Percentiles rank a stretch among this genome's conserved stretches.
phyloP scores from a whole-genome alignment of 2,329 filamentous ascomycete species.

The Chalara sp. region DNA sequence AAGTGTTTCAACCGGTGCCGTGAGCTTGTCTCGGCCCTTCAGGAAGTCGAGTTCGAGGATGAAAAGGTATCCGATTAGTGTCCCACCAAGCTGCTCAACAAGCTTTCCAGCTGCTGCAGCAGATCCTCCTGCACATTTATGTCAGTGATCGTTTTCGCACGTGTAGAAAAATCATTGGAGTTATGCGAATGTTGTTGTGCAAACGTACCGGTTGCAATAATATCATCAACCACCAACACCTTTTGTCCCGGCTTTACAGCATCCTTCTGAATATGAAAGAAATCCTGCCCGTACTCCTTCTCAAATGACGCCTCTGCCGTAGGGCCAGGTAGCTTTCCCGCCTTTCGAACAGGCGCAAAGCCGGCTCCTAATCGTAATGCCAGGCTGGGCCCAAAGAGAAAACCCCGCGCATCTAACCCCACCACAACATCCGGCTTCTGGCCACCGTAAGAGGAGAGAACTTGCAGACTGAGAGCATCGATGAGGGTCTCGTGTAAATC shows the following conservation, averaged over 20 bases:
- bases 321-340: constrained; percentile 89
- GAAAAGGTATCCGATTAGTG: constrained; percentile 86
- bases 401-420: constrained; percentile 88
- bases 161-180: no score
- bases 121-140: constrained; percentile 63
- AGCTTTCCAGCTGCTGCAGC: constrained; percentile 82
- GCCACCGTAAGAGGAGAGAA: constrained; percentile 54
- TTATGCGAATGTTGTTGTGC: not conserved
- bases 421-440: constrained; percentile 81
- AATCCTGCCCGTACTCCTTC: constrained; percentile 95
- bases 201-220: constrained; percentile 87
- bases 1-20: constrained; percentile 76
- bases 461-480: constrained; percentile 77
- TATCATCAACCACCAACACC: constrained; percentile 92
- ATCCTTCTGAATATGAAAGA: constrained; percentile 91
- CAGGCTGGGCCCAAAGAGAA: constrained; percentile 87
- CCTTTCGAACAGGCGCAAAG: constrained; percentile 91
- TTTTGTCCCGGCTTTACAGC: constrained; percentile 80
- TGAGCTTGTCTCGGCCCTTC: constrained; percentile 84
- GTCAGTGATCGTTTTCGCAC: no score
- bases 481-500: constrained; percentile 69
- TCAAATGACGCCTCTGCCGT: constrained; percentile 79
- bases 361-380: constrained; percentile 75
- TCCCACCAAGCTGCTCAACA: constrained; percentile 77
- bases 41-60: constrained; percentile 93